Evolutionary conservation across 768 basidiomycete species (phyloP), one percentile per base, ranked within the genome.

Genomic region (Lactifluus echinatus): DNA sequence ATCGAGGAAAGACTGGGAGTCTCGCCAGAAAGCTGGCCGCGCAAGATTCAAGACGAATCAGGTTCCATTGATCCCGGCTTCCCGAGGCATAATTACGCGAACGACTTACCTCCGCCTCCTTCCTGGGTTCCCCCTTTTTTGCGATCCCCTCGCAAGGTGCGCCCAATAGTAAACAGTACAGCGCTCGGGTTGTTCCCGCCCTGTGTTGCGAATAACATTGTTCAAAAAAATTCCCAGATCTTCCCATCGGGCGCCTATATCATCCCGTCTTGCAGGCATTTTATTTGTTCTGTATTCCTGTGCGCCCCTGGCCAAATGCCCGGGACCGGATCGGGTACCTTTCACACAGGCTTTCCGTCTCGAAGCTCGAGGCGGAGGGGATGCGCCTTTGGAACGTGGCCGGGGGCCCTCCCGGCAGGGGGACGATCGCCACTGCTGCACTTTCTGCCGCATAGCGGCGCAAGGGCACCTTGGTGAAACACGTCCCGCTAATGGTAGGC

Each of bases 1-100:
- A 59, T 59, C 58, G 58, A 55, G 58, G 53, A 55, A 55, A 50
- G 33, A 44, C 45, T 53, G 40, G 29, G 40, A 37, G 53, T 39
- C 24, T 54, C 58, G 34, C 58, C 58, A 55, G 42, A 50, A 39
- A 37, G 48, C 53, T 59, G 58, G 57, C 33, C 14, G 48, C 53
- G 29, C 57, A 48, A 59, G 58, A 59, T 59, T 59, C 58, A 50
- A 50, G 39, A 55, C 53, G 47, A 59, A 59, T 59, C 57, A 59
- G 57, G 53, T 59, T 59, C 58, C 47, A 59, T 59, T 59, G 53
- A 59, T 59, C 53, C 58, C 58, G 29, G 48, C 58, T 55, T 59
- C 53, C 53, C 53, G 53, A 59, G 53, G 58, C 58, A 59, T 59
- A 50, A 59, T 59, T 59, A 59, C 58, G 58, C 58, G 58, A 59